Evolutionary conservation across 495 filamentous ascomycete species (phyloP).

Genomic region (Neurospora pannonica): DNA sequence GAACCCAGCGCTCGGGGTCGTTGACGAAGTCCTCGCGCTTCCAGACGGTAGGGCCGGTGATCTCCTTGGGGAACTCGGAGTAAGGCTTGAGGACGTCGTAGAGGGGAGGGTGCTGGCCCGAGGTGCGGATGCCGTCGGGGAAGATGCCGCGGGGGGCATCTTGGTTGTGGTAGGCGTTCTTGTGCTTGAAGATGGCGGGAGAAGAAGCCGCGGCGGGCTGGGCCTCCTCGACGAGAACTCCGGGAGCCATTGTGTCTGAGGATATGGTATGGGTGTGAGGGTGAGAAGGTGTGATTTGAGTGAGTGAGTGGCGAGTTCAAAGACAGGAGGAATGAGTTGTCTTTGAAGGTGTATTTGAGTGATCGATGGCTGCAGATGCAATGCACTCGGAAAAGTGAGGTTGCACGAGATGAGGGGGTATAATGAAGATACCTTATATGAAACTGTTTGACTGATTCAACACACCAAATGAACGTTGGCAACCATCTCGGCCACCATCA

Average conservation of each 20-base stretch:
- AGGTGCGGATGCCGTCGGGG: slow-evolving; percentile 51
- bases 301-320: not conserved
- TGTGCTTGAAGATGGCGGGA: not conserved
- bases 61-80: slow-evolving; percentile 60
- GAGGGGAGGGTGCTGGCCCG: slow-evolving; percentile 70
- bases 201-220: not conserved
- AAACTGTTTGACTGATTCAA: not conserved
- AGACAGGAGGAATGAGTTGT: not conserved
- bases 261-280: not conserved
- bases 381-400: not conserved
- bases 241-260: slow-evolving; percentile 22
- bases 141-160: slow-evolving; percentile 25
- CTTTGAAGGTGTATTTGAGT: not conserved
- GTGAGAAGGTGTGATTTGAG: not conserved
- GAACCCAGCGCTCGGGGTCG: slow-evolving; percentile 70
- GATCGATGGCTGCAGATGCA: not conserved
- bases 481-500: not conserved
- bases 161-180: slow-evolving; percentile 12
- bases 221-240: slow-evolving; percentile 21
- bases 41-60: slow-evolving; percentile 73
- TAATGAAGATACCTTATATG: not conserved
- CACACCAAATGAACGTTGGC: not conserved
- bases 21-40: slow-evolving; percentile 58
- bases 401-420: not conserved
- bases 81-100: slow-evolving; percentile 59